Evolutionary conservation across 1,284 basidiomycete species (phyloP).

Genomic region (Ustilago curta): DNA sequence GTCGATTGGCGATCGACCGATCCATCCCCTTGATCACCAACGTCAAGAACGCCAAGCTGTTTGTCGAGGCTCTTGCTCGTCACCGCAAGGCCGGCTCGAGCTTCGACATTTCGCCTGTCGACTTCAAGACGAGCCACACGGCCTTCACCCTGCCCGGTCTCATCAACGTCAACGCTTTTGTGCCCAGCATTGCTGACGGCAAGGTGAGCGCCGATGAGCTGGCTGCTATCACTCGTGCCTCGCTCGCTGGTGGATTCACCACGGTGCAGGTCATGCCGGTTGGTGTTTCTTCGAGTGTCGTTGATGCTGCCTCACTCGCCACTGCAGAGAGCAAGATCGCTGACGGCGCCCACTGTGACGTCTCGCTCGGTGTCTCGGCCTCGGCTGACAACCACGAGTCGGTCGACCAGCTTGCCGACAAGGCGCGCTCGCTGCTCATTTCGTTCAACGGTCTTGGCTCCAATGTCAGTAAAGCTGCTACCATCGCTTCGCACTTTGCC

Average conservation of each 20-base stretch:
- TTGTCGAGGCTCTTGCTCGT: slow-evolving; percentile 90
- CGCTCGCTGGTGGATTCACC: slow-evolving; percentile 65
- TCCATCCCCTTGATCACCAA: slow-evolving; percentile 97
- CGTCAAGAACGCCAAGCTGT: slow-evolving; percentile 97
- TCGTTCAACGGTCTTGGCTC: slow-evolving; percentile 59
- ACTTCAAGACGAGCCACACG: slow-evolving; percentile 90
- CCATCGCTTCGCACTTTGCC: slow-evolving; percentile 86
- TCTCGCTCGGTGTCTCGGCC: slow-evolving; percentile 63
- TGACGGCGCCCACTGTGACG: slow-evolving; percentile 61
- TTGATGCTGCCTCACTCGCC: slow-evolving; percentile 52
- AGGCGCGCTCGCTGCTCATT: slow-evolving; percentile 62
- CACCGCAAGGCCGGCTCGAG: slow-evolving; percentile 75
- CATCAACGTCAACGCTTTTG: slow-evolving; percentile 87
- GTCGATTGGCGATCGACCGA: slow-evolving; percentile 99
- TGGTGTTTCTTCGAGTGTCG: slow-evolving; percentile 45
- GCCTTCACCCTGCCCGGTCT: slow-evolving; percentile 93
- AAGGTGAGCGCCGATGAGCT: slow-evolving; percentile 76
- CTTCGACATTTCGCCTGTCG: slow-evolving; percentile 88
- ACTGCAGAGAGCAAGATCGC: slow-evolving; percentile 63
- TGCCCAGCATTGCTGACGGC: slow-evolving; percentile 78
- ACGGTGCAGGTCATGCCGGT: slow-evolving; percentile 58
- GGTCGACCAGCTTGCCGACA: slow-evolving; percentile 56
- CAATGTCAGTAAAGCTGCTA: slow-evolving; percentile 65
- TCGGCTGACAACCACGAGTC: slow-evolving; percentile 53
- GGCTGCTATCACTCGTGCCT: slow-evolving; percentile 64